Base-by-base conservation (phyloP, 345 rosid species). In the Psidium guajava region DNA sequence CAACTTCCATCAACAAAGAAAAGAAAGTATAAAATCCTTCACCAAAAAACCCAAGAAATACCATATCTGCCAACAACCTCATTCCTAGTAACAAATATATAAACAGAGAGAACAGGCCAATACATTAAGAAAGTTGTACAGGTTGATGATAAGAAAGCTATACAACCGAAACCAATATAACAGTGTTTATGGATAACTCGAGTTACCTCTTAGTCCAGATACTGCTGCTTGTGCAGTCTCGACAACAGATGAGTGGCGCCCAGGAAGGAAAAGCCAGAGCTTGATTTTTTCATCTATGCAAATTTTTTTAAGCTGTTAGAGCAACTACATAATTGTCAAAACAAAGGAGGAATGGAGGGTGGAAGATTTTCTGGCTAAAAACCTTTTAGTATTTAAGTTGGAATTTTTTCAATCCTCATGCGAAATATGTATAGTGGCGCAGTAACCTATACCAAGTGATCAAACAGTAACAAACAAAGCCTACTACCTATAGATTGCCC, bases 191-290 rank as follows among this genome's bases (percentile, higher is more conserved):
- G 82, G 56, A 84, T 24, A 82, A 84, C 50, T 83, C 42, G 83
- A 21, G 42, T 40, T 91, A 97, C 99, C 98, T 92, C 96, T 94
- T 92, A 97, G 93, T 90, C 93, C 94, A 84, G 94, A 92, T 42
- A 96, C 91, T 27, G 95, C 95, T 86, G 97, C 90, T 88, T 93
- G 98, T 86, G 98, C 99, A 59, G 91, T 89, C 83, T 95, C 99
- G 85, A 85, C 82, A 84, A 96, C 89, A 87, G 98, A 91, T 56
- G 90, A 89, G 88, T 93, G 93, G 81, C 91, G 94, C 50, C 99
- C 99, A 40, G 96, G 99, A 89, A 94, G 89, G 89, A 97, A 97
- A 90, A 97, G 98, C 99, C 99, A 97, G 86, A 97, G 99, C 93
- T 98, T 97, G 87, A 97, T 94, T 92, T 97, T 97, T 88, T 97